These are phyloP conservation scores for Solanum rostratum DNA, from an alignment of 257 asterid genomes.

Conservation along the genomic window DNA sequence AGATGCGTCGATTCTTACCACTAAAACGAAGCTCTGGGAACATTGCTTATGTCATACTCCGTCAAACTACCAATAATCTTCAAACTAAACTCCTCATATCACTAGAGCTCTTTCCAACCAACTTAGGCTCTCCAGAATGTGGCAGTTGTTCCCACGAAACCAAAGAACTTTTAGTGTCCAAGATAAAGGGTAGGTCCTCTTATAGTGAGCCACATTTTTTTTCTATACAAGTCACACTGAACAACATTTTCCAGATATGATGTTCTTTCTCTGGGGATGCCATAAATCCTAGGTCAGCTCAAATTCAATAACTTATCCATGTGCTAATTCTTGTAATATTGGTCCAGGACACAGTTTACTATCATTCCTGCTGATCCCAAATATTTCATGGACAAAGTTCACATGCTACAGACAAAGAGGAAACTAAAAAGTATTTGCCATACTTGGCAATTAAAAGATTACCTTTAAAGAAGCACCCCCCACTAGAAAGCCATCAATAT, in stretches of 20 bases:
- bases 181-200: neutral
- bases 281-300: neutral
- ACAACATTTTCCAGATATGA: neutral
- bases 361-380: neutral
- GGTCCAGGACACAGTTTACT: neutral
- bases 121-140: neutral
- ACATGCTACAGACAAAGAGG: neutral
- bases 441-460: neutral
- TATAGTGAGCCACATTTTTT: neutral
- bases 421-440: neutral
- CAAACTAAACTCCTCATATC: neutral
- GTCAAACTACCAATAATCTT: neutral
- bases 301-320: neutral
- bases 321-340: neutral
- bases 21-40: neutral
- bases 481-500: conserved; percentile 73
- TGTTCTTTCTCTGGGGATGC: neutral
- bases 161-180: neutral
- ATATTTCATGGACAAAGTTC: neutral
- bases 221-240: neutral
- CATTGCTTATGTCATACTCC: neutral
- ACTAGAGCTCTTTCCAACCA: neutral
- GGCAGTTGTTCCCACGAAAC: neutral
- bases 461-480: conserved; percentile 99
- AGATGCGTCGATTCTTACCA: neutral